Percentiles rank a stretch among this genome's conserved stretches.
Conservation (phyloP, 169 alveolate species). For the Eimeria brunetti region DNA sequence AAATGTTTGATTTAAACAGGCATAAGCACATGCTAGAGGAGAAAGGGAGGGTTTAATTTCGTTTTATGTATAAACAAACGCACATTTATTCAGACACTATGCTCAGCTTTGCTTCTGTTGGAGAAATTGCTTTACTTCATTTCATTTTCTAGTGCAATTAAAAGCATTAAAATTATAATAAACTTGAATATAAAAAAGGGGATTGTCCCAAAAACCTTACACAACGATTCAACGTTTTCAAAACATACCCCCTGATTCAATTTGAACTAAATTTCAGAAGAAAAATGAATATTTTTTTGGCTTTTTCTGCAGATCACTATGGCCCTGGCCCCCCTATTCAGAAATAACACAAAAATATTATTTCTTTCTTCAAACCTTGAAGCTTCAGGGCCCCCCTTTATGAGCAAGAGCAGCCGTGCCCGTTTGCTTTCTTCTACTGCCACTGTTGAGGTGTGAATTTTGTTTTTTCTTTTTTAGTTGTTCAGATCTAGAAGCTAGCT, state of each 20-base stretch:
- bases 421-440: neutral
- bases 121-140: neutral
- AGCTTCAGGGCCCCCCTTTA: slow-evolving; percentile 1
- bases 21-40: no score
- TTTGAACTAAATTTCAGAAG: neutral
- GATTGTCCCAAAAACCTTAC: neutral
- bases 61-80: neutral
- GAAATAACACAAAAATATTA: neutral
- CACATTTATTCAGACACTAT: neutral
- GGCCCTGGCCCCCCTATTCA: slow-evolving; percentile 22
- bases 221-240: neutral
- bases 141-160: neutral
- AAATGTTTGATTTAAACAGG: no score
- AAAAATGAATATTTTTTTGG: neutral
- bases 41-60: neutral
- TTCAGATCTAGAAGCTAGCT: neutral
- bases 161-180: neutral
- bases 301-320: slow-evolving; percentile 15
- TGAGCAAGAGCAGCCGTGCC: slow-evolving; percentile 27
- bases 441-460: neutral
- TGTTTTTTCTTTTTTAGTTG: neutral
- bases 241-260: neutral
- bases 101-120: neutral
- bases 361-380: slow-evolving; percentile 1
- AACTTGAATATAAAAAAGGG: neutral